A percentile compares a stretch with the other conserved stretches of the same genome.
Evolutionary conservation across 176 grass and related monocot species (phyloP).

Genomic region (Otatea glauca): DNA sequence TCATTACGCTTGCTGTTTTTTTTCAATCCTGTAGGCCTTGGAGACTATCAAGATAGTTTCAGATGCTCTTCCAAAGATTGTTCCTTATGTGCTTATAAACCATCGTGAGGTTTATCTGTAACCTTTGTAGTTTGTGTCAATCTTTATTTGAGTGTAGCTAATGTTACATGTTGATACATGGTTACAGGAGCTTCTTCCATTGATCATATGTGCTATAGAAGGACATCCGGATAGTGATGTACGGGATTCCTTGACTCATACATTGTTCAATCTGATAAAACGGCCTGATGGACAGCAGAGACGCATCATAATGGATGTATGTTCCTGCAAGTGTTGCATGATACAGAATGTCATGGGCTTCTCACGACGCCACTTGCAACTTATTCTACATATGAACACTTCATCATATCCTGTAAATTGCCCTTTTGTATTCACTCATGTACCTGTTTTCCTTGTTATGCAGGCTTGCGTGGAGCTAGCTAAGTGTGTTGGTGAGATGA

Average conservation of each 20-base stretch:
- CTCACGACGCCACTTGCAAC: background rate
- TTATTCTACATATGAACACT: slow-evolving; percentile 21
- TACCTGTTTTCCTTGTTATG: slow-evolving; percentile 39
- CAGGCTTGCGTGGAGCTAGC: slow-evolving; percentile 91
- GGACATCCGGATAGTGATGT: slow-evolving; percentile 78
- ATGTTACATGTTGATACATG: slow-evolving; percentile 39
- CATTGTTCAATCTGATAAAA: slow-evolving; percentile 98
- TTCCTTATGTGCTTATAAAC: slow-evolving; percentile 97
- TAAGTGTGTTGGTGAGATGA: slow-evolving; percentile 92
- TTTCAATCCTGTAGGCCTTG: slow-evolving; percentile 67
- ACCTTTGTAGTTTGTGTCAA: slow-evolving; percentile 43
- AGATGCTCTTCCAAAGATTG: slow-evolving; percentile 98
- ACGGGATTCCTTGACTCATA: slow-evolving; percentile 96
- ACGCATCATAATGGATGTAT: slow-evolving; percentile 92
- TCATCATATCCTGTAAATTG: slow-evolving; percentile 32
- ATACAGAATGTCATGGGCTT: slow-evolving; percentile 23
- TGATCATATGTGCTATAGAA: slow-evolving; percentile 99
- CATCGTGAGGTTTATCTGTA: slow-evolving; percentile 92
- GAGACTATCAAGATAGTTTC: slow-evolving; percentile 96
- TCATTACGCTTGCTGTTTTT: slow-evolving; percentile 16
- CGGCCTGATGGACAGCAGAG: slow-evolving; percentile 90
- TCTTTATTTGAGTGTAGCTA: slow-evolving; percentile 46
- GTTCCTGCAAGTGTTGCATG: slow-evolving; percentile 33
- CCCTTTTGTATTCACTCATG: background rate
- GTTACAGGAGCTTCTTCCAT: slow-evolving; percentile 92